Base-by-base conservation (phyloP, 1,284 basidiomycete genomes). In the Mycena citricolor region DNA sequence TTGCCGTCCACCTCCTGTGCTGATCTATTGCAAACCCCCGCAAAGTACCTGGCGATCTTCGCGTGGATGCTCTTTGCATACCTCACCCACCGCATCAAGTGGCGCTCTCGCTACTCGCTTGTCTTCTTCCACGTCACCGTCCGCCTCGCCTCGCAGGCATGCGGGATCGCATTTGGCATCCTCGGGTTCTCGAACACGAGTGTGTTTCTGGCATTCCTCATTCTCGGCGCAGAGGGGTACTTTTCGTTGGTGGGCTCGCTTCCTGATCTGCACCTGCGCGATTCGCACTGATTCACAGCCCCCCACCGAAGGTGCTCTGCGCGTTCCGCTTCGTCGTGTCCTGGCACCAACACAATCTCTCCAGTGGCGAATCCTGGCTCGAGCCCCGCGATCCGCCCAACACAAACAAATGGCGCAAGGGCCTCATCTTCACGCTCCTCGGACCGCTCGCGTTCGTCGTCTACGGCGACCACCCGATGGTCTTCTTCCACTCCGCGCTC, bases 341-440 rank as follows among this genome's bases (percentile, higher is more conserved):
- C 19, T 65, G 63, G 63, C 63, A 65, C 22, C 54, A 61, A 35
- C 61, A 59, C 39, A 64, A 65, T 38, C 49, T 60, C 20, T 49
- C 54, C 8, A 49, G 44, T 4, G 56, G 58, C 13, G 57, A 59
- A 35, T 63, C 61, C 11, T 65, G 62, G 63, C 54, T 65, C 6
- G 64, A 65, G 35, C 63, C 61, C 5, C 54, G 51, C 22, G 35
- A 52, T 23, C 48, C 48, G 8, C 50, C 54, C 2, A 42, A 51
- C 4, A 54, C 54, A 7, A 31, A 39, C 16, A 29, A 31, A n/a
- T 16, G 6, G 4, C 38, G 26, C 48, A 53, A 28, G 34, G 32
- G 28, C 24, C 40, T 34, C n/a, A 39, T 11, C 32, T 40, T 31
- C 44, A 42, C 52, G 16, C 42, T 64, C 44, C 30, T 43, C 16